Evolutionary conservation across 1,284 basidiomycete genomes (phyloP), one percentile per base, ranked within the genome.

Genomic region (Ustilago shanxiensis): DNA sequence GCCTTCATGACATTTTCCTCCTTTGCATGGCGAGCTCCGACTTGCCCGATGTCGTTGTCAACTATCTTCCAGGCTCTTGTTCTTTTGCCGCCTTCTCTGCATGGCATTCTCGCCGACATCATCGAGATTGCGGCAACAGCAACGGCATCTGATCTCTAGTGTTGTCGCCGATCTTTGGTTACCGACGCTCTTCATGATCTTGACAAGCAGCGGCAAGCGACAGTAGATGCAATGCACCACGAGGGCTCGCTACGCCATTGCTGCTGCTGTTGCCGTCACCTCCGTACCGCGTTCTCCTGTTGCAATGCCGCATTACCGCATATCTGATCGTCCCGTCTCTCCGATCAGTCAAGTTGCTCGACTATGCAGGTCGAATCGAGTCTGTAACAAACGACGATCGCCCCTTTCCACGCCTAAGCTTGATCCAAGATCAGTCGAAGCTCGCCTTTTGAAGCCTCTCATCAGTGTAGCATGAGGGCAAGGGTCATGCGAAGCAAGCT

Each of bases 31-130:
- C 44, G 44, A 47, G 44, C 44, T 47, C 44, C 44, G 44, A 9
- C 22, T 47, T 47, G 44, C 44, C 44, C 44, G n/a, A 22, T 47
- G n/a, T 47, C 44, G 44, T 47, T 47, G 20, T 26, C 44, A 26
- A 26, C 44, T 47, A 18, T 16, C 7, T 6, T 39, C 18, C 6
- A 7, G 14, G 37, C 37, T 11, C 37, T 39, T 39, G 37, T 14
- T 39, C 22, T 10, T 47, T 47, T 47, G 44, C 22, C 44, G 20
- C 20, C 8, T 47, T 47, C 44, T 26, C 18, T 26, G 44, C 44
- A 47, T 47, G 22, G 20, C 44, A 20, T 1, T 14, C 22, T 22
- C 39, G 39, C 9, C 16, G 16, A 41, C 13, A 6, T 41, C 16
- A 7, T 10, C 9, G 13, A 14, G 16, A 41, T 5, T 10, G 39